Evolutionary conservation across 176 grass and related monocot species (phyloP).

Genomic region (Coix lacrymajobi): DNA sequence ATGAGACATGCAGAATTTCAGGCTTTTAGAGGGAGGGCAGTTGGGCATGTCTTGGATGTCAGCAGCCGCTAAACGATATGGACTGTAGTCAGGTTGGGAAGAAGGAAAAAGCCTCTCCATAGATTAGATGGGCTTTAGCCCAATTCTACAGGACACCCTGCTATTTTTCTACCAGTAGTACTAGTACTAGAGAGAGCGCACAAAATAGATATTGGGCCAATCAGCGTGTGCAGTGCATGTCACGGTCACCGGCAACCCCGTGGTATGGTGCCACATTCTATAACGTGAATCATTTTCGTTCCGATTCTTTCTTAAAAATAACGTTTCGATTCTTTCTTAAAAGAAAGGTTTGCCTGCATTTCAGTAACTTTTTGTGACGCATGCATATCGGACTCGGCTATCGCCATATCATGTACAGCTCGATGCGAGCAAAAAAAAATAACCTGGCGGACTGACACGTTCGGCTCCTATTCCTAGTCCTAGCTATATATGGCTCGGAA

Average conservation of each 20-base stretch:
- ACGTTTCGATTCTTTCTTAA: too few species aligned
- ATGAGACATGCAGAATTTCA: background rate
- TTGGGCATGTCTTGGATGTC: background rate
- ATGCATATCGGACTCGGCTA: too few species aligned
- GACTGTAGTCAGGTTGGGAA: background rate
- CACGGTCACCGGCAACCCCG: too few species aligned
- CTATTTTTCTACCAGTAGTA: background rate
- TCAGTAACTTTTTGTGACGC: too few species aligned
- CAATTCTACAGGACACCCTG: background rate
- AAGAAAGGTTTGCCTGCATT: too few species aligned
- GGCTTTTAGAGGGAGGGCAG: background rate
- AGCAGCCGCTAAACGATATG: background rate
- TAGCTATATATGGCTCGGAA: background rate
- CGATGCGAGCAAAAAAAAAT: background rate
- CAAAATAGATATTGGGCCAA: too few species aligned
- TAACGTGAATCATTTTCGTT: too few species aligned
- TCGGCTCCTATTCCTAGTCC: background rate
- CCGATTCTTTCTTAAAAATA: too few species aligned
- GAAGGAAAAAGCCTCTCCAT: background rate
- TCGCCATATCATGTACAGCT: too few species aligned
- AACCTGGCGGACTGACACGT: background rate
- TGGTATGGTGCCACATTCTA: too few species aligned
- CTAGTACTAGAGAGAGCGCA: too few species aligned
- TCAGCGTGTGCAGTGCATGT: too few species aligned
- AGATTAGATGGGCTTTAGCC: background rate